A percentile compares a stretch with the other conserved stretches of the same genome.
These are phyloP conservation scores for Yamadazyma buinensis DNA, from an alignment of 1,139 yeast genomes.

Conservation along the genomic window DNA sequence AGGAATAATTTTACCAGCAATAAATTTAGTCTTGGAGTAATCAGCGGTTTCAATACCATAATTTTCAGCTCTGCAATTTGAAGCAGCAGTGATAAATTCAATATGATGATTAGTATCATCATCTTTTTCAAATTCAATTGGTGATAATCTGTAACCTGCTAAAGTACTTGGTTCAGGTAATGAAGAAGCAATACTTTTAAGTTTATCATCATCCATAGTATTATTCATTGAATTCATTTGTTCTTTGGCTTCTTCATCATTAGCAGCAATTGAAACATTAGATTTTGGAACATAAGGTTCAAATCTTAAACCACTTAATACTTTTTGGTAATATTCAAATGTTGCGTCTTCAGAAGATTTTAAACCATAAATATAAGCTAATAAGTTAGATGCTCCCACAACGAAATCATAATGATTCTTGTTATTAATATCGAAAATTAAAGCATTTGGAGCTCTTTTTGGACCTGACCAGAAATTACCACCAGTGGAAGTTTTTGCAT, in stretches of 20 bases:
- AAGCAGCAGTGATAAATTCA: conserved; percentile 94
- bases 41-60: conserved; percentile 82
- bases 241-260: conserved; percentile 85
- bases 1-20: conserved; percentile 94
- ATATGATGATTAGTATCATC: conserved; percentile 96
- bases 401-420: conserved; percentile 78
- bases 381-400: conserved; percentile 84
- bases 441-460: conserved; percentile 89
- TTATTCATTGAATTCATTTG: conserved; percentile 49
- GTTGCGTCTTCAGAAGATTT: conserved; percentile 41
- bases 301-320: conserved; percentile 44
- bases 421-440: conserved; percentile 70
- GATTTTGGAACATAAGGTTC: conserved; percentile 65
- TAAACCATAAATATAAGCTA: conserved; percentile 87
- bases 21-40: conserved; percentile 71
- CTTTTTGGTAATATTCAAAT: conserved; percentile 46
- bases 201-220: conserved; percentile 53
- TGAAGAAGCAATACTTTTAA: conserved; percentile 61
- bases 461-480: conserved; percentile 98
- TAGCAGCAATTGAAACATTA: conserved; percentile 79
- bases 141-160: conserved; percentile 81
- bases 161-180: conserved; percentile 87
- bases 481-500: conserved; percentile 86
- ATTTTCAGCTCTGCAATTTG: conserved; percentile 91
- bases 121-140: conserved; percentile 95